These are phyloP conservation scores for Cicer bijugum DNA, from an alignment of 306 rosid species.

Conservation along the genomic window DNA sequence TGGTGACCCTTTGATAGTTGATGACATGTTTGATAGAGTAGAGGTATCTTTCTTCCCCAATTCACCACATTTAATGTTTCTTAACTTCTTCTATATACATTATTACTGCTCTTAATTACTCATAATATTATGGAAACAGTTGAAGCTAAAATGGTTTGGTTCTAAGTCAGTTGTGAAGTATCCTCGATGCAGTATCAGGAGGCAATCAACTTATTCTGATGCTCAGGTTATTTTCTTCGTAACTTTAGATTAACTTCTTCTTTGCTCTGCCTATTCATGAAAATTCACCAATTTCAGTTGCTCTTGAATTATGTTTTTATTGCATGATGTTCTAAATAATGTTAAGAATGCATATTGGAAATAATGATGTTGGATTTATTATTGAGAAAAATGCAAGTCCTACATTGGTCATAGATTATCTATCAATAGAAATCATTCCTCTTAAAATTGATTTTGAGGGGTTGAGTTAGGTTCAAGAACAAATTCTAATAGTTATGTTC, in stretches of 20 bases:
- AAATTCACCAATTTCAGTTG: not conserved
- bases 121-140: constrained; percentile 48
- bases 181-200: constrained; percentile 89
- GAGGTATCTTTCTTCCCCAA: constrained; percentile 57
- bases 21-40: constrained; percentile 91
- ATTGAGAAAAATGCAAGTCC: not conserved
- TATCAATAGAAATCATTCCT: not conserved
- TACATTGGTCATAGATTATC: not conserved
- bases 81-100: not conserved
- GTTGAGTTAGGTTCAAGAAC: not conserved
- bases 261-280: not conserved
- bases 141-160: constrained; percentile 88
- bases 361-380: not conserved
- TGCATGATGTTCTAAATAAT: constrained; percentile 5
- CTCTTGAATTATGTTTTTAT: not conserved
- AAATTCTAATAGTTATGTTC: not conserved
- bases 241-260: constrained; percentile 1
- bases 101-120: not conserved
- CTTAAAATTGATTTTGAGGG: not conserved
- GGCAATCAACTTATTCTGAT: constrained; percentile 89
- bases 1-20: constrained; percentile 89
- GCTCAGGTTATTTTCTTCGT: constrained; percentile 74
- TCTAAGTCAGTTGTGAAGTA: constrained; percentile 85
- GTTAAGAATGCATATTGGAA: not conserved
- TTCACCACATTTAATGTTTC: not conserved